These are phyloP conservation scores for Dothideomycetidae sp. DNA, from an alignment of 2,329 filamentous ascomycete genomes.

Conservation along the genomic window DNA sequence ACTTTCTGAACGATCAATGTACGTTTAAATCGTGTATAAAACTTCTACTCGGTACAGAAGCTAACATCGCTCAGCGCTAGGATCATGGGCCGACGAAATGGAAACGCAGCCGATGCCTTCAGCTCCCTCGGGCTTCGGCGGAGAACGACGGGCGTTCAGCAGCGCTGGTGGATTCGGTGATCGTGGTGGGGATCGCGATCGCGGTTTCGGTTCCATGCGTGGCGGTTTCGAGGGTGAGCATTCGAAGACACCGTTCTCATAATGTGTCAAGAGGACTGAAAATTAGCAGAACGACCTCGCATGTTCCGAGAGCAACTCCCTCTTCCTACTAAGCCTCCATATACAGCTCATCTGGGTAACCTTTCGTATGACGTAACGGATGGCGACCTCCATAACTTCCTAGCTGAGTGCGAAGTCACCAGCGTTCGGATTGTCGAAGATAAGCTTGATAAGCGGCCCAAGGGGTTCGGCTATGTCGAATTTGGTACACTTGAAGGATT, in stretches of 20 bases:
- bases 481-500: conserved; percentile 78
- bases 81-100: conserved; percentile 98
- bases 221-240: conserved; percentile 20
- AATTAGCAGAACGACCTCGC: conserved; percentile 20
- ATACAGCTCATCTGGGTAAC: conserved; percentile 90
- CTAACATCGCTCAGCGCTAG: conserved; percentile 42
- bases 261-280: no score
- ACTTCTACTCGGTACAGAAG: conserved; percentile 15
- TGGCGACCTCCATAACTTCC: conserved; percentile 73
- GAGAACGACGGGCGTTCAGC: conserved; percentile 31
- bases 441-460: conserved; percentile 81
- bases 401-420: conserved; percentile 68
- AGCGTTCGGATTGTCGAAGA: conserved; percentile 96
- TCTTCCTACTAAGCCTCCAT: conserved; percentile 83
- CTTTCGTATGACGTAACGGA: conserved; percentile 86
- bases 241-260: neutral
- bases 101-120: conserved; percentile 38
- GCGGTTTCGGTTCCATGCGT: conserved; percentile 12
- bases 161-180: conserved; percentile 17
- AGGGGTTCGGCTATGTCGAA: conserved; percentile 97
- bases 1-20: conserved; percentile 89
- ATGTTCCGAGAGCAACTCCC: conserved; percentile 59
- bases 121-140: conserved; percentile 10
- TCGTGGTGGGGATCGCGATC: conserved; percentile 8
- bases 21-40: no score